These are phyloP conservation scores for Fusarium sororula DNA, from an alignment of 2,329 filamentous ascomycete genomes.

Conservation along the genomic window DNA sequence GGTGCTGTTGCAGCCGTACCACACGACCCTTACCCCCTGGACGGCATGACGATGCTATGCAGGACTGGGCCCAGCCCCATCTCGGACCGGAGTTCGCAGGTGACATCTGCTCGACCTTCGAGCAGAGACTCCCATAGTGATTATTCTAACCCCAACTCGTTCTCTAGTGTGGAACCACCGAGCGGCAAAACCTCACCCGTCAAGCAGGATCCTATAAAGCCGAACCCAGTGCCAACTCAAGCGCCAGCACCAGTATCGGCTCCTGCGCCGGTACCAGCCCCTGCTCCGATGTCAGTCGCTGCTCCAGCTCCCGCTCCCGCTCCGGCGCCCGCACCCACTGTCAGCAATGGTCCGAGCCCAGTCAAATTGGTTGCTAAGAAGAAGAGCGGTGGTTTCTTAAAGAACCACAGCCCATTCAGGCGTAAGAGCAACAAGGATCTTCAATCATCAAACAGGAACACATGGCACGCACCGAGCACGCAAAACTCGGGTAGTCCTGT, in stretches of 20 bases:
- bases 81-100: slow-evolving; percentile 62
- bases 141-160: slow-evolving; percentile 86
- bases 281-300: background rate
- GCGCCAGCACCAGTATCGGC: background rate
- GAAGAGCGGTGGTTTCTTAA: slow-evolving; percentile 89
- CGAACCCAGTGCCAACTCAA: slow-evolving; percentile 3
- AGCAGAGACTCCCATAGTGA: slow-evolving; percentile 92
- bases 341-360: slow-evolving; percentile 48
- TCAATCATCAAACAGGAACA: slow-evolving; percentile 62
- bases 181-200: slow-evolving; percentile 78
- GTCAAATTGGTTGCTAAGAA: slow-evolving; percentile 75
- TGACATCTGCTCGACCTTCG: slow-evolving; percentile 74
- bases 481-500: slow-evolving; percentile 44
- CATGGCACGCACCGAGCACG: slow-evolving; percentile 61
- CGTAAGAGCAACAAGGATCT: slow-evolving; percentile 87
- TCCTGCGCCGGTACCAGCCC: background rate
- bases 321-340: background rate
- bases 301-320: background rate
- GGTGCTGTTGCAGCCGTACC: slow-evolving; percentile 75
- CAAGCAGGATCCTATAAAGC: slow-evolving; percentile 64
- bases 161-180: slow-evolving; percentile 83
- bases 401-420: slow-evolving; percentile 90
- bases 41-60: slow-evolving; percentile 98
- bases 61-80: slow-evolving; percentile 75
- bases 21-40: slow-evolving; percentile 92